Conservation (phyloP, 2,329 filamentous ascomycete genomes). For the Lecanicillium sp. region DNA sequence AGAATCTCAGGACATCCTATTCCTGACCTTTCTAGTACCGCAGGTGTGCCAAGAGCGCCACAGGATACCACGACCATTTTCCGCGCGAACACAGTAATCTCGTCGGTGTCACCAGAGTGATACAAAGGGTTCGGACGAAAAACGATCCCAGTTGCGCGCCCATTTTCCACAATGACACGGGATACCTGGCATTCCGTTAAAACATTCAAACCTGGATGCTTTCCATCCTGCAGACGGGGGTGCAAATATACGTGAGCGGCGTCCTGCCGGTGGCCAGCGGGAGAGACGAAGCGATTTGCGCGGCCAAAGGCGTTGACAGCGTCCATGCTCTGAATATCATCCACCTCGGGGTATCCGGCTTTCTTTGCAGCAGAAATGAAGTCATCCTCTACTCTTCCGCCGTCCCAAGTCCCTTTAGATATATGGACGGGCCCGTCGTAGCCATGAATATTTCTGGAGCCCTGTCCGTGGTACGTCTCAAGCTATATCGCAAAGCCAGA, state of each 20-base stretch:
- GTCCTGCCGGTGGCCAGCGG: not conserved
- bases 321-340: slow-evolving; percentile 45
- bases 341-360: slow-evolving; percentile 42
- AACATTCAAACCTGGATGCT: slow-evolving; percentile 51
- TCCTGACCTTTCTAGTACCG: slow-evolving; percentile 55
- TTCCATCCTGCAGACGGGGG: no score
- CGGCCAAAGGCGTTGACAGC: slow-evolving; percentile 19
- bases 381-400: slow-evolving; percentile 31
- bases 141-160: slow-evolving; percentile 50
- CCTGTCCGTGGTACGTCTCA: slow-evolving; percentile 47
- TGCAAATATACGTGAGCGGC: no score
- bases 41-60: slow-evolving; percentile 45
- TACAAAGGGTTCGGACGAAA: slow-evolving; percentile 35
- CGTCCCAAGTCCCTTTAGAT: slow-evolving; percentile 39
- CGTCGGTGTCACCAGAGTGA: slow-evolving; percentile 8
- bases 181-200: slow-evolving; percentile 49
- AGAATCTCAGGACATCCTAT: slow-evolving; percentile 46
- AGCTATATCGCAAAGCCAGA: slow-evolving; percentile 22
- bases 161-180: slow-evolving; percentile 43
- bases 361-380: no score
- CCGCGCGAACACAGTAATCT: slow-evolving; percentile 18
- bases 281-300: not conserved
- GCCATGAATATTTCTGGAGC: slow-evolving; percentile 39
- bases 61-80: slow-evolving; percentile 25
- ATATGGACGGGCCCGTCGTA: slow-evolving; percentile 47